Base-by-base conservation (phyloP, 768 basidiomycete species). In the Tylopilus felleus region DNA sequence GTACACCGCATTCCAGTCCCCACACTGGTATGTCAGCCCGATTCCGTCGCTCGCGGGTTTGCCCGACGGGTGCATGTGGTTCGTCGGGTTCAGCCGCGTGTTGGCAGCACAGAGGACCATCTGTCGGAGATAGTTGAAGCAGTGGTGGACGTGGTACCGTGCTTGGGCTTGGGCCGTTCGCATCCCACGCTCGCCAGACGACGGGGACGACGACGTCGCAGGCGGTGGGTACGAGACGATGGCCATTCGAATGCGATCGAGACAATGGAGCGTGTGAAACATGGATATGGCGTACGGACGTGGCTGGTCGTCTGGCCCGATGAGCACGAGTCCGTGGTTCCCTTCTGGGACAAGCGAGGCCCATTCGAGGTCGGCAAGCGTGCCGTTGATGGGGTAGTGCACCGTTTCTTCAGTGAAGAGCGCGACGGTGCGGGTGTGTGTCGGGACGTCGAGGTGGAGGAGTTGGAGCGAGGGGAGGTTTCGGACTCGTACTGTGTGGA, bases 201-300 rank as follows among this genome's bases (percentile, higher is more conserved):
- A n/a, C 17, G 33, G 13, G 2, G 33, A n/a, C 17, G 39, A 4
- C 9, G 41, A 3, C n/a, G n/a, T n/a, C n/a, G n/a, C n/a, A 14
- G 8, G 21, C 16, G 42, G 17, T 10, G 23, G 48, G 4, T 27
- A 9, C 14, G 38, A 41, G 1, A 49, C 42, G 51, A 72, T 53
- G 35, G 67, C 63, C 8, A 29, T 57, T 25, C 73, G 68, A n/a
- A 76, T 45, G 17, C 75, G 57, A 40, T 76, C 61, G 57, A 77
- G 63, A 52, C 76, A 76, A 22, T 73, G 72, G 0, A 77, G 62
- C 33, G 73, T 69, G 61, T 77, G 75, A 36, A 77, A 67, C 61
- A 77, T 70, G 29, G 67, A 51, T 28, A 76, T 56, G 9, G 71
- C 70, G 56, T 69, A 75, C 2, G 74, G 68, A 16, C 66, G 64